phyloP scores from a whole-genome alignment of 208 protist genomes.

The Crithidia mellificae region DNA sequence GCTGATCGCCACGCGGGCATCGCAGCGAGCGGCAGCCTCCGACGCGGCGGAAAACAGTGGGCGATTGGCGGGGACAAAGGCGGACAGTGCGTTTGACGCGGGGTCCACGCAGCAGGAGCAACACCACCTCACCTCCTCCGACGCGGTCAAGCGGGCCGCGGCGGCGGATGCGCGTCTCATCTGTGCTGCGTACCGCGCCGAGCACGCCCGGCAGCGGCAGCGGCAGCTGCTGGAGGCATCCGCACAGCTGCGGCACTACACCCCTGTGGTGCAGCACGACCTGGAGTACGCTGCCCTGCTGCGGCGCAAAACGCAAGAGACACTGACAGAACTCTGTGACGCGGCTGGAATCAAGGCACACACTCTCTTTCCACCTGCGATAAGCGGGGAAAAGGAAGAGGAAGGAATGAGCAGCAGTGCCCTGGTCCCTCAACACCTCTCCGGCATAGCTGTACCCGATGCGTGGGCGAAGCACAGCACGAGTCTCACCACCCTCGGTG shows the following conservation, averaged over 20 bases:
- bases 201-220: slow-evolving; percentile 18
- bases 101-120: too few species aligned
- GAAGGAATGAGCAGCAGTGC: too few species aligned
- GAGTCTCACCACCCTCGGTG: slow-evolving; percentile 20
- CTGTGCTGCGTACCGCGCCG: slow-evolving; percentile 13
- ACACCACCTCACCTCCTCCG: background rate
- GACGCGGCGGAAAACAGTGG: background rate
- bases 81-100: too few species aligned
- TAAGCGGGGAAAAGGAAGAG: too few species aligned
- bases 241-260: slow-evolving; percentile 8
- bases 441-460: too few species aligned
- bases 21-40: background rate
- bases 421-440: too few species aligned
- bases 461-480: slow-evolving; percentile 17
- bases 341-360: background rate
- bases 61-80: too few species aligned
- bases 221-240: background rate
- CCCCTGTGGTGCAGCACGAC: background rate
- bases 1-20: slow-evolving; percentile 9
- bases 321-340: background rate
- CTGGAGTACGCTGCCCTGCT: background rate
- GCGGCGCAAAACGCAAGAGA: background rate
- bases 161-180: slow-evolving; percentile 18
- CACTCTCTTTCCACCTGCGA: too few species aligned
- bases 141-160: background rate